A percentile compares a stretch with the other conserved stretches of the same genome.
phyloP scores from a whole-genome alignment of 176 grass and related monocot genomes.

The Hordeum marinum region DNA sequence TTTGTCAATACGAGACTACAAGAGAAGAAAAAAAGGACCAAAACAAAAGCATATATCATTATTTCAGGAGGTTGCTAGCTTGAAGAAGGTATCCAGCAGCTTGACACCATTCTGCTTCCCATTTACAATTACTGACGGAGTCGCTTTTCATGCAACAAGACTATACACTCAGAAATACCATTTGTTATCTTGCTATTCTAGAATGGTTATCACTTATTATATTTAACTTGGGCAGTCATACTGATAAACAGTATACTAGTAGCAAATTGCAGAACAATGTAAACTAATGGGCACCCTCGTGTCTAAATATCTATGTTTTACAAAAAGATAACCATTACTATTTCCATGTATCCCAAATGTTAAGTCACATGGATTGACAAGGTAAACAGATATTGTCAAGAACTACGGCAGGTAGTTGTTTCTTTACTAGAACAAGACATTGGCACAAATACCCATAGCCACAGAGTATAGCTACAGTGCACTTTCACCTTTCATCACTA shows the following conservation, averaged over 20 bases:
- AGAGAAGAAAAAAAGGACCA: background rate
- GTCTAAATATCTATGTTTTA: background rate
- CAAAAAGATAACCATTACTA: background rate
- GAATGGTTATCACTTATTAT: background rate
- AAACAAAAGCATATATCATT: background rate
- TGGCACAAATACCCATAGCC: constrained; percentile 3
- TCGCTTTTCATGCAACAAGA: background rate
- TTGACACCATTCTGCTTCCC: background rate
- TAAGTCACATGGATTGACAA: background rate
- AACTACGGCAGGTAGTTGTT: background rate
- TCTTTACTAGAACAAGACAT: background rate
- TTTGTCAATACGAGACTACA: background rate
- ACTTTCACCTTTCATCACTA: background rate
- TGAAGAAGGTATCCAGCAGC: background rate
- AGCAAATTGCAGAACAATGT: background rate
- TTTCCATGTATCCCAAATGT: background rate
- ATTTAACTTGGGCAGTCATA: background rate
- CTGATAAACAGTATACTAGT: background rate
- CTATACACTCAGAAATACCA: background rate
- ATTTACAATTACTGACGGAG: background rate
- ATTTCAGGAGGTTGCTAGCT: background rate
- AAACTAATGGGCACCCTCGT: background rate
- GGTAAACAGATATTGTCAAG: background rate
- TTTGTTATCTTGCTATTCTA: background rate
- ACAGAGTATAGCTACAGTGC: background rate